These are phyloP conservation scores for Blastocystis hominis DNA, from an alignment of 352 stramenopile genomes.

Conservation along the genomic window DNA sequence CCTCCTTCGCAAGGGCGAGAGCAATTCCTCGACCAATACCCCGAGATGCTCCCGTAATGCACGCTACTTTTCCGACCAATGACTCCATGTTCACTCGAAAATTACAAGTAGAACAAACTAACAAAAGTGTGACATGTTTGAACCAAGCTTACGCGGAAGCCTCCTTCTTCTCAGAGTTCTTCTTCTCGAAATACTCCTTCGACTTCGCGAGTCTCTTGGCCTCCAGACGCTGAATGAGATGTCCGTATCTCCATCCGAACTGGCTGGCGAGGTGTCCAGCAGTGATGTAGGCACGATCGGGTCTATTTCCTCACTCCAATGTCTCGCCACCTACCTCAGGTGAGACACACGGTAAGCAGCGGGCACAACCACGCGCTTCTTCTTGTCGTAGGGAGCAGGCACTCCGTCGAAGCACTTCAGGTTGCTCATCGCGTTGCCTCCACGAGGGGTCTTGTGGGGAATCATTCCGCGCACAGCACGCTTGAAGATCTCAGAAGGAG, in stretches of 20 bases:
- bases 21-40: conserved; percentile 26
- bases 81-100: neutral
- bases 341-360: conserved; percentile 83
- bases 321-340: conserved; percentile 63
- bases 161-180: conserved; percentile 5
- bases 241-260: neutral
- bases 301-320: neutral
- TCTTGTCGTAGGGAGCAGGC: conserved; percentile 91
- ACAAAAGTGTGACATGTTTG: conserved; percentile 13
- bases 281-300: neutral
- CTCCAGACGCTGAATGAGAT: neutral
- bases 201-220: conserved; percentile 38
- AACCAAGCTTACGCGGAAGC: conserved; percentile 41
- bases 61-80: conserved; percentile 8
- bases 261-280: neutral
- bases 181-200: conserved; percentile 51
- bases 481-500: conserved; percentile 65
- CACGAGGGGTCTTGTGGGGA: conserved; percentile 92
- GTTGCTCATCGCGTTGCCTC: conserved; percentile 83
- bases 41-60: conserved; percentile 22
- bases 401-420: conserved; percentile 97
- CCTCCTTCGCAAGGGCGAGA: conserved; percentile 27
- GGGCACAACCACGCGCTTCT: conserved; percentile 95
- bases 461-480: conserved; percentile 89
- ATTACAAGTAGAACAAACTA: conserved; percentile 1